These are phyloP conservation scores for Rhizomucor miehei DNA, from an alignment of 371 early-diverging fungal species.

Conservation along the genomic window DNA sequence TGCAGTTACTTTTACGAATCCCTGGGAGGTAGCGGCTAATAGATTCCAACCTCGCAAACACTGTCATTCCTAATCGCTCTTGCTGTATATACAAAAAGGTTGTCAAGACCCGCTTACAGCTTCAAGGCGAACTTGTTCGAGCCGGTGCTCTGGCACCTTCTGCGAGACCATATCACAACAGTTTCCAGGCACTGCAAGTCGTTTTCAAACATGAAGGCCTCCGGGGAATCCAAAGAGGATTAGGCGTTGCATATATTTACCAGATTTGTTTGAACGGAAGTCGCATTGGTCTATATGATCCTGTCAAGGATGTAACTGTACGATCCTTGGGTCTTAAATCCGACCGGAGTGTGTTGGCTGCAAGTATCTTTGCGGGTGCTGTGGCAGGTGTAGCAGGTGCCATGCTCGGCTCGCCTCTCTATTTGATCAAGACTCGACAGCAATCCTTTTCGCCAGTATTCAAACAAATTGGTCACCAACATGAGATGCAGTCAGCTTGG, in stretches of 20 bases:
- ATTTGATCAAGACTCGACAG: constrained; percentile 93
- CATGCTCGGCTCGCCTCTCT: constrained; percentile 83
- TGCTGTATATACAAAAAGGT: constrained; percentile 52
- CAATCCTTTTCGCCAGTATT: constrained; percentile 81
- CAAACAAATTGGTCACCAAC: constrained; percentile 86
- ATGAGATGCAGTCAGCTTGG: constrained; percentile 72
- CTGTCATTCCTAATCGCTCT: neutral
- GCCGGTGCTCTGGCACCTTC: constrained; percentile 48
- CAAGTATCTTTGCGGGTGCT: constrained; percentile 66
- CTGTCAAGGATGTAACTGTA: constrained; percentile 40
- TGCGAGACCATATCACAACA: constrained; percentile 72
- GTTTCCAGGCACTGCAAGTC: constrained; percentile 74
- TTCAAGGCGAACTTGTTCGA: constrained; percentile 86
- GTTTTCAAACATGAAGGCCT: constrained; percentile 83
- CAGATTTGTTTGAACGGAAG: constrained; percentile 93
- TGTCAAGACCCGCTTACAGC: constrained; percentile 93
- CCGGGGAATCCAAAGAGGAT: constrained; percentile 86
- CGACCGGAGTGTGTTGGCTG: constrained; percentile 33
- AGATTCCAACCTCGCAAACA: constrained; percentile 1
- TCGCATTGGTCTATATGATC: constrained; percentile 90
- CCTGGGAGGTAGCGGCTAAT: constrained; percentile 71
- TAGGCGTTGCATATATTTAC: constrained; percentile 90
- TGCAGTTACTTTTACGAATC: constrained; percentile 94
- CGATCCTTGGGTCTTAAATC: constrained; percentile 20
- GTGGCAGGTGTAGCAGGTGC: constrained; percentile 82